A percentile compares a stretch with the other conserved stretches of the same genome.
phyloP scores from a whole-genome alignment of 2,329 filamentous ascomycete species.

The Diaporthe capsici region DNA sequence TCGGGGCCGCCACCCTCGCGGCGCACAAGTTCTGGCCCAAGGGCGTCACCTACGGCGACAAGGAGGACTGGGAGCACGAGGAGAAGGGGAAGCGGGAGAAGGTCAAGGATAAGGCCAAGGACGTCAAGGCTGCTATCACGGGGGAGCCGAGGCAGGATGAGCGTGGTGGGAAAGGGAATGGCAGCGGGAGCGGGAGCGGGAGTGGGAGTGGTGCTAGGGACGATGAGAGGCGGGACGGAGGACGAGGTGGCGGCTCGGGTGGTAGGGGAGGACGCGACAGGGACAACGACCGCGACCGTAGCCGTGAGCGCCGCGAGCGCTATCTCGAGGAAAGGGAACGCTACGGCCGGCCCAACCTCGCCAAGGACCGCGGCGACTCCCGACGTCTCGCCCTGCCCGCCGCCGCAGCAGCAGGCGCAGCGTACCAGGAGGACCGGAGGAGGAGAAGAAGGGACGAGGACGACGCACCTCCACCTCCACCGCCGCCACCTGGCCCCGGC shows the following conservation, averaged over 20 bases:
- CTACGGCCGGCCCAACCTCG: slow-evolving; percentile 5
- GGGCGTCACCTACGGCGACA: slow-evolving; percentile 54
- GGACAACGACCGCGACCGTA: slow-evolving; percentile 30
- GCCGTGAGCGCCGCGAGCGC: slow-evolving; percentile 28
- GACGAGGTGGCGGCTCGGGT: neutral
- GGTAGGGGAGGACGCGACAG: neutral
- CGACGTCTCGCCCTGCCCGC: slow-evolving; percentile 1
- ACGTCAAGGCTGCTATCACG: slow-evolving; percentile 26
- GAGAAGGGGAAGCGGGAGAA: slow-evolving; percentile 37
- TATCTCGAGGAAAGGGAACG: slow-evolving; percentile 33
- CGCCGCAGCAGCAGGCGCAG: slow-evolving; percentile 25
- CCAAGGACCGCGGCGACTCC: neutral
- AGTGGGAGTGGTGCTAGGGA: neutral
- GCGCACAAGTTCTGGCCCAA: slow-evolving; percentile 57
- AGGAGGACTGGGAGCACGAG: slow-evolving; percentile 53
- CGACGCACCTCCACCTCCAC: neutral
- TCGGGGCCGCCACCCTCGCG: slow-evolving; percentile 54
- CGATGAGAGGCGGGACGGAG: slow-evolving; percentile 29
- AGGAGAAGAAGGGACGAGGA: slow-evolving; percentile 16
- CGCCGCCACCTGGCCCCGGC: neutral
- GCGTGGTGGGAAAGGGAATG: neutral
- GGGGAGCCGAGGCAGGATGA: slow-evolving; percentile 36
- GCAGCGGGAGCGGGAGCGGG: neutral
- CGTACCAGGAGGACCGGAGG: slow-evolving; percentile 22
- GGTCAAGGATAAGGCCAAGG: slow-evolving; percentile 38